Evolutionary conservation across 345 rosid genomes (phyloP).

Genomic region (Gynandropsis gynandra): DNA sequence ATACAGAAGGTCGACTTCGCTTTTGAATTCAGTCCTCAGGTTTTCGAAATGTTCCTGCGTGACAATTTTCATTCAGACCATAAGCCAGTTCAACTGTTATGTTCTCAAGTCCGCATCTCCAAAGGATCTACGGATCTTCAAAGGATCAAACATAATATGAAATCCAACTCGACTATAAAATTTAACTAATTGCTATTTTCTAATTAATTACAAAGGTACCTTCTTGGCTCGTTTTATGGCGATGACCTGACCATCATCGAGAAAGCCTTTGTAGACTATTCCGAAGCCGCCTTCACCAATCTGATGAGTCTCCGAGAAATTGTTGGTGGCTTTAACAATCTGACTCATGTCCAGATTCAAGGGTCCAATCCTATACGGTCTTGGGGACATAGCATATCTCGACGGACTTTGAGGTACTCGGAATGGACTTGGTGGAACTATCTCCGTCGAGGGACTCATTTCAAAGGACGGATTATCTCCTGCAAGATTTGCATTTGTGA

Average conservation of each 20-base stretch:
- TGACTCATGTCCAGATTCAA: slow-evolving; percentile 53
- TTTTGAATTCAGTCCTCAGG: slow-evolving; percentile 72
- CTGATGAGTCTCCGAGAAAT: slow-evolving; percentile 51
- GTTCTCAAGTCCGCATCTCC: too few relatives aligned
- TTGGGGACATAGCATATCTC: slow-evolving; percentile 64
- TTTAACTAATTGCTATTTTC: slow-evolving; percentile 4
- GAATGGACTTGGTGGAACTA: slow-evolving; percentile 37
- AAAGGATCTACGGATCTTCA: too few relatives aligned
- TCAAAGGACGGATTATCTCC: slow-evolving; percentile 57
- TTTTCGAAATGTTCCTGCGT: slow-evolving; percentile 63
- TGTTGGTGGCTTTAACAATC: slow-evolving; percentile 54
- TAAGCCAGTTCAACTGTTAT: not conserved
- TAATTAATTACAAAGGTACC: slow-evolving; percentile 33
- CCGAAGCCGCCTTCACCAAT: slow-evolving; percentile 98
- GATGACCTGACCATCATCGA: slow-evolving; percentile 65
- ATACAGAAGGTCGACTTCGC: slow-evolving; percentile 86
- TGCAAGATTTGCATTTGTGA: slow-evolving; percentile 30
- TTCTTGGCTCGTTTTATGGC: slow-evolving; percentile 97
- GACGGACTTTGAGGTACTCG: slow-evolving; percentile 86
- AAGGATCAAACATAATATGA: slow-evolving; percentile 6
- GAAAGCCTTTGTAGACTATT: slow-evolving; percentile 64
- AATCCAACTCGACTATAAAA: too few relatives aligned
- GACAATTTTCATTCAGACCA: slow-evolving; percentile 8
- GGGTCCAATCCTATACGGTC: slow-evolving; percentile 58
- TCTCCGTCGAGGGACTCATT: slow-evolving; percentile 47